phyloP scores from a whole-genome alignment of 306 rosid species.

The Corylus americana region DNA sequence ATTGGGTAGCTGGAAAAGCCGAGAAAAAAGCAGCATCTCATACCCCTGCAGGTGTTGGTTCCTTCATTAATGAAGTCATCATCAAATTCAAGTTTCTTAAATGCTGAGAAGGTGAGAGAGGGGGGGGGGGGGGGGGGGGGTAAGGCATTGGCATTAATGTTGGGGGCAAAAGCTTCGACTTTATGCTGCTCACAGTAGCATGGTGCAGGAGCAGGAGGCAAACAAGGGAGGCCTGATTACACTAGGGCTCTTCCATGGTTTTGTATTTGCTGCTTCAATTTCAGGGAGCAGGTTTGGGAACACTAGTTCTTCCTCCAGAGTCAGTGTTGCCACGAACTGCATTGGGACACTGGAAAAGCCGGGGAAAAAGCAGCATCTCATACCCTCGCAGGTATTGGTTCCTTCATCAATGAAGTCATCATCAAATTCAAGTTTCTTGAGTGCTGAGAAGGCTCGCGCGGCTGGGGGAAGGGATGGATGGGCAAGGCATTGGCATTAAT shows the following conservation, averaged over 20 bases:
- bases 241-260: constrained; percentile 81
- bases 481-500: constrained; percentile 25
- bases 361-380: constrained; percentile 42
- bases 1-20: constrained; percentile 63
- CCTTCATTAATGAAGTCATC: constrained; percentile 74
- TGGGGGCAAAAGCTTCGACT: constrained; percentile 84
- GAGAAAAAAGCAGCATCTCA: constrained; percentile 42
- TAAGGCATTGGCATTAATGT: constrained; percentile 25
- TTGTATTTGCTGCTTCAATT: constrained; percentile 65
- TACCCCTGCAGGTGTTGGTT: constrained; percentile 80
- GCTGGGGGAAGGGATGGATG: constrained; percentile 32
- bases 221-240: constrained; percentile 71
- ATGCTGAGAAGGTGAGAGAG: constrained; percentile 40
- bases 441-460: constrained; percentile 40
- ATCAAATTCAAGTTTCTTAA: constrained; percentile 44
- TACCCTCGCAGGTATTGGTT: constrained; percentile 80
- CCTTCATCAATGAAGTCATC: constrained; percentile 74
- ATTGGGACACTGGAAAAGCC: constrained; percentile 63
- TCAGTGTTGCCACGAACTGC: constrained; percentile 62
- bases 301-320: constrained; percentile 64
- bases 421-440: constrained; percentile 44
- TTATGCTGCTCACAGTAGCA: constrained; percentile 90
- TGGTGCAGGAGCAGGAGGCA: constrained; percentile 58
- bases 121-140: constrained; percentile 34
- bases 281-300: constrained; percentile 63